A percentile compares a stretch with the other conserved stretches of the same genome.
Evolutionary conservation across 306 rosid genomes (phyloP).

Genomic region (Benincasa hispida): DNA sequence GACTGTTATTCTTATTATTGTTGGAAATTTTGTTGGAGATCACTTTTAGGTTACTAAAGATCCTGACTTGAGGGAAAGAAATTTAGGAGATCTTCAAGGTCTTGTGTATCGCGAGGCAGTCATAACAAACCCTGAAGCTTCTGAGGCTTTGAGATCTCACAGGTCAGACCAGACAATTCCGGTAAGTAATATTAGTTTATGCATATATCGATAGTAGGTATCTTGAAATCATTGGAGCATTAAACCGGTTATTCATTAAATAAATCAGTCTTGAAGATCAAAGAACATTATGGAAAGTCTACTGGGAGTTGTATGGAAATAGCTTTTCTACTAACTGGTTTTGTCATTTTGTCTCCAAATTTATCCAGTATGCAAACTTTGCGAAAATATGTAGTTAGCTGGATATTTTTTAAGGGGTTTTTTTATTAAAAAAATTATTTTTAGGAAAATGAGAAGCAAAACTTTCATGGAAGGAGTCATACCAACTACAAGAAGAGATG

Average conservation of each 20-base stretch:
- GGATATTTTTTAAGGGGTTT: too few species aligned
- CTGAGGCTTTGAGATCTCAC: conserved; percentile 39
- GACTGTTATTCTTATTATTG: background rate
- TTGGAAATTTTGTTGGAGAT: background rate
- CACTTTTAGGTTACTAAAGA: conserved; percentile 58
- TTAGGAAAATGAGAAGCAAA: background rate
- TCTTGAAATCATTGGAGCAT: background rate
- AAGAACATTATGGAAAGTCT: background rate
- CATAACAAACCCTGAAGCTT: conserved; percentile 33
- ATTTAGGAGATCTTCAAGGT: conserved; percentile 88
- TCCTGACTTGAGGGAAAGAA: conserved; percentile 61
- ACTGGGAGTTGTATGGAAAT: background rate
- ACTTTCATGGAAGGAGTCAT: background rate
- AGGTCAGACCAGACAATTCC: conserved; percentile 55
- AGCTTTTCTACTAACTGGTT: background rate
- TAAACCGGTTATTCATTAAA: background rate
- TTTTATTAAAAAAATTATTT: too few species aligned
- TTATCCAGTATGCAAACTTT: background rate
- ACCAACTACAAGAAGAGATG: background rate
- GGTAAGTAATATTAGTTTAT: conserved; percentile 25
- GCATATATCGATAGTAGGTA: background rate
- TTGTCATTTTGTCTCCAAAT: background rate
- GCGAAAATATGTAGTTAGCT: background rate
- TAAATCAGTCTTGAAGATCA: background rate
- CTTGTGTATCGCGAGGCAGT: conserved; percentile 31